Evolutionary conservation across 2,329 filamentous ascomycete species (phyloP).

Genomic region (Gaeumannomyces tritici): DNA sequence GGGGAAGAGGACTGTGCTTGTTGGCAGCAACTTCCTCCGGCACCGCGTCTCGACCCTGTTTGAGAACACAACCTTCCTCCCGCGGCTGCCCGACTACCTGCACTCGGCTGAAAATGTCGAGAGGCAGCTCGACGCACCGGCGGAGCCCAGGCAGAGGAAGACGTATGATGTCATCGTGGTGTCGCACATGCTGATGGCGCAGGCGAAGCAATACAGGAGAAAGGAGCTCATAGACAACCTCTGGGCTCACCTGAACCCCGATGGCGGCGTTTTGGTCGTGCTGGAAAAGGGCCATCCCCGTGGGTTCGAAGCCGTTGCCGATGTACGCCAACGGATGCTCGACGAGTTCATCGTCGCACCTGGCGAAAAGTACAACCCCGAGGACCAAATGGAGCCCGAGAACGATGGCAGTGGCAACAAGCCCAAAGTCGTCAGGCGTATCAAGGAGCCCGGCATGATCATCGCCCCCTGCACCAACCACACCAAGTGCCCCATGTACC

Average conservation of each 20-base stretch:
- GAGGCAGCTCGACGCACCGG: constrained; percentile 47
- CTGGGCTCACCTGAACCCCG: constrained; percentile 75
- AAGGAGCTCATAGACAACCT: constrained; percentile 77
- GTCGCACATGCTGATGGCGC: constrained; percentile 68
- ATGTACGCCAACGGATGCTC: constrained; percentile 70
- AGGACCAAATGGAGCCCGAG: constrained; percentile 1
- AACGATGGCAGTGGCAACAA: constrained; percentile 8
- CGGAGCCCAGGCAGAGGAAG: constrained; percentile 54
- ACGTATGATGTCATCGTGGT: constrained; percentile 85
- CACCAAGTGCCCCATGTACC: constrained; percentile 79
- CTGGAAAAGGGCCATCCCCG: constrained; percentile 86
- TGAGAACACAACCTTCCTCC: constrained; percentile 84
- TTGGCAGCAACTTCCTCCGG: constrained; percentile 65
- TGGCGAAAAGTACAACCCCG: constrained; percentile 16
- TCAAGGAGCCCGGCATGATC: constrained; percentile 52
- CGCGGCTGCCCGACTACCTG: constrained; percentile 79
- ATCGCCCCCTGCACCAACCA: constrained; percentile 84
- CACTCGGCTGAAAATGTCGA: constrained; percentile 52
- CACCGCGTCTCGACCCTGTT: constrained; percentile 68
- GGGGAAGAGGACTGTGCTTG: constrained; percentile 72
- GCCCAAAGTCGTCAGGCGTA: constrained; percentile 24
- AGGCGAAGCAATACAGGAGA: constrained; percentile 67
- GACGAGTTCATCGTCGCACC: constrained; percentile 64
- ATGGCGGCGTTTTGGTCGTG: constrained; percentile 78
- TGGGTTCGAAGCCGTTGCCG: constrained; percentile 86